Evolutionary conservation across 2,329 filamentous ascomycete species (phyloP), one percentile per base, ranked within the genome.

Genomic region (Penicillium brasilianum): DNA sequence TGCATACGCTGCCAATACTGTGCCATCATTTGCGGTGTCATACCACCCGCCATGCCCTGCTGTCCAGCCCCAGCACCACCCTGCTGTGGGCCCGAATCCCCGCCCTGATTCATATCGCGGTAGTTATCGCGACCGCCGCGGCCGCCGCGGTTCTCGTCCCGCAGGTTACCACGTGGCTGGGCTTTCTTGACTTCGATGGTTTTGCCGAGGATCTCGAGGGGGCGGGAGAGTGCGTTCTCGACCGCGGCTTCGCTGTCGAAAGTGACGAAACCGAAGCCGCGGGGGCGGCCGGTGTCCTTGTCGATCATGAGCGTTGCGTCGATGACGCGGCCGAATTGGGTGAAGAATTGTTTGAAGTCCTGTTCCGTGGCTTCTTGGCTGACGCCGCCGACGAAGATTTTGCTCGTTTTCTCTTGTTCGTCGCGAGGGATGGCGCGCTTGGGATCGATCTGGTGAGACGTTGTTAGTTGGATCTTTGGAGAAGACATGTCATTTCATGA

Each of bases 271-370:
- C 95, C 95, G 72, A 99, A 99, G 1, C 95, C 95, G 73, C 95
- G 87, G 2, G 95, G 95, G 43, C 95, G 88, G n/a, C 95, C 95
- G 0, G 95, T 99, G 77, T 99, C 95, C 80, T 99, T 99, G 77
- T 99, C 95, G 88, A 99, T 99, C 95, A 99, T 99, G 2, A 99
- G 87, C 0, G 95, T 99, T 1, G 95, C 95, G 79, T 99, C 95
- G 41, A 99, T 90, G 20, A 99, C 95, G 63, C 94, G 89, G 30
- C 95, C 95, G 71, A 98, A 99, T 73, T 97, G 92, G 72, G 91
- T 92, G 80, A 99, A 99, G 80, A 97, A 99, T 62, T 95, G 90
- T 74, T 92, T 93, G 77, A 99, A 99, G 75, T 98, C 93, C 64
- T 93, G 89, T 72, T 99, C 95, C 0, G 92, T 97, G 0, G 94